Conservation (phyloP, 2,329 filamentous ascomycete genomes). For the Venturia oleaginea region DNA sequence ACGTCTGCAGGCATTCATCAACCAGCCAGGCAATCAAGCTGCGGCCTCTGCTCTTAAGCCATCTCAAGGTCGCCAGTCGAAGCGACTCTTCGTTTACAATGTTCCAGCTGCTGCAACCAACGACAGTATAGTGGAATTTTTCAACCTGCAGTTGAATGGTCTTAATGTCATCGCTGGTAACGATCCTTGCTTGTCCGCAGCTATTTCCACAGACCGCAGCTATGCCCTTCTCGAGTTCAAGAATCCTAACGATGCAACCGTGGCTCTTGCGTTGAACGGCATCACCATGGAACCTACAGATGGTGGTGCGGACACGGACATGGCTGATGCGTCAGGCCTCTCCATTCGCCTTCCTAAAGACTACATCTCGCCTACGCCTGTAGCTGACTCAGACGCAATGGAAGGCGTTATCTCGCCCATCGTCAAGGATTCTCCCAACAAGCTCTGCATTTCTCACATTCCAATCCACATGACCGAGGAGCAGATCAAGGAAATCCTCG, state of each 20-base stretch:
- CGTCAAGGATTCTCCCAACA: slow-evolving; percentile 88
- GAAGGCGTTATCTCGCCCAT: slow-evolving; percentile 68
- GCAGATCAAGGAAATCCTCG: slow-evolving; percentile 81
- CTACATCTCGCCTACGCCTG: slow-evolving; percentile 72
- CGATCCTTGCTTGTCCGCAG: slow-evolving; percentile 77
- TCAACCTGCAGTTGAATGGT: slow-evolving; percentile 95
- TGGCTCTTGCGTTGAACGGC: slow-evolving; percentile 82
- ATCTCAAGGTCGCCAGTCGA: slow-evolving; percentile 86
- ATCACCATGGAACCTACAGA: slow-evolving; percentile 73
- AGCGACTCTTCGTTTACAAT: slow-evolving; percentile 82
- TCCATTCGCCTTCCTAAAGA: slow-evolving; percentile 85
- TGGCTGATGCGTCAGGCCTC: slow-evolving; percentile 48
- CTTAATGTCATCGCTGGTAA: slow-evolving; percentile 77
- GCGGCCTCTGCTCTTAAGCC: slow-evolving; percentile 79
- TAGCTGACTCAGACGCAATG: slow-evolving; percentile 64
- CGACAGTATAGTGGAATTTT: slow-evolving; percentile 70
- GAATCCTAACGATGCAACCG: slow-evolving; percentile 75
- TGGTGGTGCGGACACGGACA: slow-evolving; percentile 48
- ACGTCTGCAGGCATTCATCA: slow-evolving; percentile 92
- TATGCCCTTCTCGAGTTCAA: slow-evolving; percentile 93
- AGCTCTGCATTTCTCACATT: slow-evolving; percentile 87
- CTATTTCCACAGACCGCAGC: slow-evolving; percentile 66
- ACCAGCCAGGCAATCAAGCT: slow-evolving; percentile 64
- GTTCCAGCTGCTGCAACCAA: slow-evolving; percentile 65
- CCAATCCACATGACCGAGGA: slow-evolving; percentile 82